Base-by-base conservation (phyloP, 1,139 yeast species). In the Wickerhamomyces sp. region DNA sequence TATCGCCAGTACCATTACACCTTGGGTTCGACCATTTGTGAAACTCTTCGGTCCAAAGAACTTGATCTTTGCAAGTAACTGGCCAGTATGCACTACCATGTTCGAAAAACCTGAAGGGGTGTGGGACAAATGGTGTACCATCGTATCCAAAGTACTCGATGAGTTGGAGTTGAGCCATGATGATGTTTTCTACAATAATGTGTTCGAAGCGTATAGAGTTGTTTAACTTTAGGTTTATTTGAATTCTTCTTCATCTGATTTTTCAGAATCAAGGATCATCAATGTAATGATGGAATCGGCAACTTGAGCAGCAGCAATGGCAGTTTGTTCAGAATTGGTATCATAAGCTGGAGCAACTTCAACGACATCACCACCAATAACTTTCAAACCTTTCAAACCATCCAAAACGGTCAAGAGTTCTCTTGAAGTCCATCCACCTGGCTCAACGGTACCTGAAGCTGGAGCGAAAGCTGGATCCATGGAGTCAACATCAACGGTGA, bases 361-460 rank as follows among this genome's bases (percentile, higher is more conserved):
- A n/a, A 74, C 79, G 20, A 73, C 73, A 46, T 74, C 79, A 31
- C 71, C 78, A 9, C 79, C 80, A 21, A 74, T 61, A 31, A 73
- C 49, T 41, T 72, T 63, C 33, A 72, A 46, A 1, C 75, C 75
- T 39, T 63, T 64, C 23, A 74, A 55, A 1, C 74, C 75, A 41
- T 68, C 73, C 26, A 73, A 52, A 6, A 74, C 59, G 17, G 65
- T 58, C 30, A 72, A 51, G 27, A 73, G 55, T 46, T 74, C 80
- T 40, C 80, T 57, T 6, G 70, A 58, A 5, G 72, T 63, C 62
- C 74, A 70, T 9, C 81, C 81, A 20, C 81, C 81, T 8, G 68
- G 64, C 52, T 75, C 81, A 64, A 72, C 68, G 5, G 81, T 74
- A 19, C 81, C 81, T 3, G 80, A 72, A 1, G 72, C 80, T 4